Evolutionary conservation across 768 basidiomycete species (phyloP).

Genomic region (Boletus tomentosulus): DNA sequence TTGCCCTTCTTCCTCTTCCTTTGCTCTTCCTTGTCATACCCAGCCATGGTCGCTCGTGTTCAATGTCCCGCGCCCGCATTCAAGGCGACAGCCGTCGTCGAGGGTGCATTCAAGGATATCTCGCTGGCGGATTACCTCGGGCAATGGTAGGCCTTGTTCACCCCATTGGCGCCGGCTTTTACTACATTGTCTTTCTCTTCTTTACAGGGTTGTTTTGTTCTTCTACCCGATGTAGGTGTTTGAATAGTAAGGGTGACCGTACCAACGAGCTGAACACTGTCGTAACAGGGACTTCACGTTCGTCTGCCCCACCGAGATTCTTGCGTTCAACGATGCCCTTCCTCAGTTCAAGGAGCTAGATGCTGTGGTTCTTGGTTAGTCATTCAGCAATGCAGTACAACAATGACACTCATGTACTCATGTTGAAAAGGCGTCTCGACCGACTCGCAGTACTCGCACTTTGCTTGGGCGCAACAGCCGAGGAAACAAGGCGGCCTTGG

Average conservation of each 20-base stretch:
- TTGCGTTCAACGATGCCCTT: conserved; percentile 90
- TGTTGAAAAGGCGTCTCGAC: conserved; percentile 63
- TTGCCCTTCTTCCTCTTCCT: neutral
- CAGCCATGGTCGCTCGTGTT: conserved; percentile 47
- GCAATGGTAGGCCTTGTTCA: conserved; percentile 56
- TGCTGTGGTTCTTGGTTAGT: conserved; percentile 71
- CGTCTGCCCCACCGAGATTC: conserved; percentile 93
- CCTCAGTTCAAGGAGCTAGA: conserved; percentile 67
- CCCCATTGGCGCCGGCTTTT: neutral
- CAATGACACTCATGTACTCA: neutral
- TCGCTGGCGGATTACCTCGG: conserved; percentile 71
- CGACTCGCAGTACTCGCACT: conserved; percentile 85
- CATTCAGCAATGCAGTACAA: neutral
- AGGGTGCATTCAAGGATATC: conserved; percentile 74
- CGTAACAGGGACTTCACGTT: conserved; percentile 74
- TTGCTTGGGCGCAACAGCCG: conserved; percentile 80
- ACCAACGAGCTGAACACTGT: neutral
- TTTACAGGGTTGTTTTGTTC: conserved; percentile 78
- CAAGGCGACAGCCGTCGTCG: conserved; percentile 67
- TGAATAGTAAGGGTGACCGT: neutral
- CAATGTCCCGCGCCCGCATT: conserved; percentile 87
- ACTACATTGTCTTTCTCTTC: neutral
- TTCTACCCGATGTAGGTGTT: conserved; percentile 86
- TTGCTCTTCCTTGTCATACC: neutral
- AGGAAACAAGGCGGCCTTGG: conserved; percentile 88